Evolutionary conservation across 306 rosid species (phyloP).

Genomic region (Casuarina glauca): DNA sequence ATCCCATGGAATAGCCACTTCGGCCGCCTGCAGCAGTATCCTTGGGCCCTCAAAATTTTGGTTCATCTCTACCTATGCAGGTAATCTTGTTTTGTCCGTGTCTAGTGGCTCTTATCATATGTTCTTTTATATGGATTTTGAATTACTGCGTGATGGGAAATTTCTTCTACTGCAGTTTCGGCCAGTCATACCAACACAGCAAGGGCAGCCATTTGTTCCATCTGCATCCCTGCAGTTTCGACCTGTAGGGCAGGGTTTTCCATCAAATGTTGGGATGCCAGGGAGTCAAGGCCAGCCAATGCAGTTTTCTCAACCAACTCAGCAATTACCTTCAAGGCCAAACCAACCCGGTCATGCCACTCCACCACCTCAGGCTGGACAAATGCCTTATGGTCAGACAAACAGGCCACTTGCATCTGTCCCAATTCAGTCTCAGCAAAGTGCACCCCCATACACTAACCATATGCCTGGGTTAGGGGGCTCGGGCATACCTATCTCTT

Average conservation of each 20-base stretch:
- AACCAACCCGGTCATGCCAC: constrained; percentile 60
- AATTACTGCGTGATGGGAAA: constrained; percentile 19
- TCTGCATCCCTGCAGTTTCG: constrained; percentile 72
- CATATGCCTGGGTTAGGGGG: constrained; percentile 75
- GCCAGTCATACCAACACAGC: constrained; percentile 71
- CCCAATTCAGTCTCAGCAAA: constrained; percentile 71
- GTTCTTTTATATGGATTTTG: constrained; percentile 10
- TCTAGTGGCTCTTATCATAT: constrained; percentile 17
- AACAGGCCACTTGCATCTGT: constrained; percentile 64
- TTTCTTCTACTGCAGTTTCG: constrained; percentile 61
- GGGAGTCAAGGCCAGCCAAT: constrained; percentile 65
- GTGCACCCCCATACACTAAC: constrained; percentile 56
- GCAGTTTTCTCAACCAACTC: constrained; percentile 86
- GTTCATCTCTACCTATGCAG: constrained; percentile 31
- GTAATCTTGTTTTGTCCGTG: constrained; percentile 16
- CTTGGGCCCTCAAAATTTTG: constrained; percentile 47
- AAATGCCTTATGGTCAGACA: constrained; percentile 71
- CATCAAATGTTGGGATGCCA: constrained; percentile 68
- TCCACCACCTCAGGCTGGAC: constrained; percentile 65
- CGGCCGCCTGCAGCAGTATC: constrained; percentile 35
- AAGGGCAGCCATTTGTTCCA: constrained; percentile 67
- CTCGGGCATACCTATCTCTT: constrained; percentile 64
- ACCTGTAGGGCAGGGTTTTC: constrained; percentile 64
- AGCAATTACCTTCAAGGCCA: constrained; percentile 73
- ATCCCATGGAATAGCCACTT: constrained; percentile 29